Evolutionary conservation across 352 stramenopile genomes (phyloP).

Genomic region (Globisporangium okanoganense): DNA sequence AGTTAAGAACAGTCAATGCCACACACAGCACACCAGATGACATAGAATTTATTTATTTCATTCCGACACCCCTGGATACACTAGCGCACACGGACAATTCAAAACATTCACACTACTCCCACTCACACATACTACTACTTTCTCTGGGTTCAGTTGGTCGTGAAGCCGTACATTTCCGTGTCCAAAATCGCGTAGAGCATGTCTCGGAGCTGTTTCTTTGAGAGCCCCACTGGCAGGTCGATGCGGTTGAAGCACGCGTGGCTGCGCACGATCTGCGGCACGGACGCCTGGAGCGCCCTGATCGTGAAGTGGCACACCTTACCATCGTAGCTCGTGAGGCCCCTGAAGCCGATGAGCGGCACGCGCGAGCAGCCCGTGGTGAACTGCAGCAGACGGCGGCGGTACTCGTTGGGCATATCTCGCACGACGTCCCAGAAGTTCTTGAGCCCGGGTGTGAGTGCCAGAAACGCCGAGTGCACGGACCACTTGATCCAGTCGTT

Average conservation of each 20-base stretch:
- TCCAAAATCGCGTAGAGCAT: conserved; percentile 62
- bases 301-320: conserved; percentile 74
- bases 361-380: conserved; percentile 77
- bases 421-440: conserved; percentile 86
- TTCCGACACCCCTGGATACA: not conserved
- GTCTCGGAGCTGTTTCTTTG: conserved; percentile 76
- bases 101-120: too few relatives aligned
- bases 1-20: not conserved
- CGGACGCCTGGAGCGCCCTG: conserved; percentile 40
- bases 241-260: conserved; percentile 88
- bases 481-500: conserved; percentile 92
- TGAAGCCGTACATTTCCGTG: conserved; percentile 69
- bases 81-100: not conserved
- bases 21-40: not conserved
- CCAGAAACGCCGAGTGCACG: conserved; percentile 31
- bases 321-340: conserved; percentile 80
- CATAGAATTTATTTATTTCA: not conserved
- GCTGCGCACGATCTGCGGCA: conserved; percentile 62
- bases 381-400: conserved; percentile 72
- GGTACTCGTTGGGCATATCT: conserved; percentile 78
- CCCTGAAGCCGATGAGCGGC: conserved; percentile 64
- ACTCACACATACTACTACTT: too few relatives aligned
- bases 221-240: conserved; percentile 93
- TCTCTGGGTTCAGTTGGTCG: conserved; percentile 44
- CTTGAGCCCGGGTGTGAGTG: conserved; percentile 25